Evolutionary conservation across 2,329 filamentous ascomycete genomes (phyloP), one percentile per base, ranked within the genome.

Genomic region (Monosporascus sp.): DNA sequence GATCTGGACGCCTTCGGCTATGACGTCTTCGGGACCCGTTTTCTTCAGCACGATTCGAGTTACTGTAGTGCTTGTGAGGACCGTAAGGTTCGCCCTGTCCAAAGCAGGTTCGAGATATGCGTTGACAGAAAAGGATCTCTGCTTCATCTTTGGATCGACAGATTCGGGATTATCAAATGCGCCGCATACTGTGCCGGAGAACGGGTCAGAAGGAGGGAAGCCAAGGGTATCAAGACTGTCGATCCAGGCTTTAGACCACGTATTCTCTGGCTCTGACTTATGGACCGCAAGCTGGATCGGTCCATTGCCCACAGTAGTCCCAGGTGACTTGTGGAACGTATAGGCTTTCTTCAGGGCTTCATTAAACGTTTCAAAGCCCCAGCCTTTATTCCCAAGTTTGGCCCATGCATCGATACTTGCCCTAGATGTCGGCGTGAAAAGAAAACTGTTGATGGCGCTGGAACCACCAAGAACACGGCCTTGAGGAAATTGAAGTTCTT

Each of bases 391-490:
- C 6, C 57, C 57, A 7, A 62, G 38, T 3, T 19, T 41, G 8
- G 46, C 49, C 57, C 59, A 61, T 7, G 53, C 56, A 19, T 61
- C 51, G 22, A 56, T 24, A 19, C 44, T 40, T 3, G 50, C 34
- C 26, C 55, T 54, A 8, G 57, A 52, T 0, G 40, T 56, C 8
- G 52, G 24, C 9, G 38, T 45, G 26, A 62, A 57, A 2, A 43
- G 16, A 20, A 56, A 46, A 1, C 52, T 50, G 44, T 62, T 61
- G 2, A 62, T 17, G 6, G 41, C 56, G 48, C 59, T 60, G 4
- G 52, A 56, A 3, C 59, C 59, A 16, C 60, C 60, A 7, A 61
- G 40, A 20, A 57, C n/a, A 7, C 49, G 53, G 3, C 58, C 60
- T 14, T 50, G 47, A 7, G 56, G 49, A 16, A 53, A 22, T 17